Conservation (phyloP, 768 basidiomycete genomes). For the Trametes cingulata region DNA sequence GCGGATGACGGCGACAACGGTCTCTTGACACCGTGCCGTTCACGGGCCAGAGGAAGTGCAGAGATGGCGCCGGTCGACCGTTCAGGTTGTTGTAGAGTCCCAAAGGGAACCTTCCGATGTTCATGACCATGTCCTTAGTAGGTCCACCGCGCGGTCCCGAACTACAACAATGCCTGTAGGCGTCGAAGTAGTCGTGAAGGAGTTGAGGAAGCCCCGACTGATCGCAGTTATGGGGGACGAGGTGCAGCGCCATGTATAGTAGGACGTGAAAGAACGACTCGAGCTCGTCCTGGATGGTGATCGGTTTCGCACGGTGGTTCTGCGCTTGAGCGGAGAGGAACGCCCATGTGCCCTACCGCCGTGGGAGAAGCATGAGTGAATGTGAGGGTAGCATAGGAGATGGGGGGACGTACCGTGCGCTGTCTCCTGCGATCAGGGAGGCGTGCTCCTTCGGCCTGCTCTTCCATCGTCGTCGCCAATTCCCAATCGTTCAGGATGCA, state of each 20-base stretch:
- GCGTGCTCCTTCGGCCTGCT: not conserved
- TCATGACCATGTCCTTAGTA: too few relatives aligned
- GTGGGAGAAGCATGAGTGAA: too few relatives aligned
- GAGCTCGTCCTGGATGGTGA: not conserved
- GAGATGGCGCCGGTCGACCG: too few relatives aligned
- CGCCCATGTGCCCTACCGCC: not conserved
- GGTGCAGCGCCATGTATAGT: not conserved
- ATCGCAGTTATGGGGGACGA: conserved; percentile 14
- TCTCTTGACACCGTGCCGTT: too few relatives aligned
- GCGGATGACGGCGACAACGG: too few relatives aligned
- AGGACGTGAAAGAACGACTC: not conserved
- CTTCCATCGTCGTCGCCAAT: not conserved
- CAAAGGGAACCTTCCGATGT: too few relatives aligned
- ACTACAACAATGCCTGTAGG: not conserved
- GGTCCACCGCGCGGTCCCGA: too few relatives aligned
- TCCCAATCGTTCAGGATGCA: conserved; percentile 11
- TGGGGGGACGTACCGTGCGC: not conserved
- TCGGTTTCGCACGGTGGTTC: not conserved
- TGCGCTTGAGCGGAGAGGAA: not conserved
- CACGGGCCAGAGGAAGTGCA: too few relatives aligned
- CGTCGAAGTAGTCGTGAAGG: not conserved
- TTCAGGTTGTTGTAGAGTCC: too few relatives aligned
- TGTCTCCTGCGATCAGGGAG: not conserved
- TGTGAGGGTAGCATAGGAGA: not conserved
- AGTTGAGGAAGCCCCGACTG: conserved; percentile 5